A percentile compares a stretch with the other conserved stretches of the same genome.
Conservation (phyloP, 306 rosid species). For the Hylodesmum podocarpum region DNA sequence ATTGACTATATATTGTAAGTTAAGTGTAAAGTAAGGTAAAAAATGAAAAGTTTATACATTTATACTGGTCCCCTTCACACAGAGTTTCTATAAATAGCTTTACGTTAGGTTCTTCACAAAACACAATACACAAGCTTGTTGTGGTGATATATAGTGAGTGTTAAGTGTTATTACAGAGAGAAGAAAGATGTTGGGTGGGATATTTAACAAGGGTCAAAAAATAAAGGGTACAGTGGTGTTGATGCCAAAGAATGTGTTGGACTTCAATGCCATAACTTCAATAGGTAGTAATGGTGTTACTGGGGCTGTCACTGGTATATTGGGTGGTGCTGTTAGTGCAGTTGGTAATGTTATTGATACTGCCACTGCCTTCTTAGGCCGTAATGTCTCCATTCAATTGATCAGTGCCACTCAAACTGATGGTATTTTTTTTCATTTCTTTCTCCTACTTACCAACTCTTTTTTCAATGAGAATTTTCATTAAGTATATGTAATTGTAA, state of each 20-base stretch:
- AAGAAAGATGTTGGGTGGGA: not conserved
- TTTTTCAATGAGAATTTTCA: too few species aligned
- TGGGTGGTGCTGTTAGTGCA: not conserved
- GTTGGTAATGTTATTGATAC: not conserved
- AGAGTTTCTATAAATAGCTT: too few species aligned
- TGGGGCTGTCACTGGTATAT: rapidly evolving
- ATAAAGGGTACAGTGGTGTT: constrained; percentile 45
- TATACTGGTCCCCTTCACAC: too few species aligned
- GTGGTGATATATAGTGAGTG: too few species aligned
- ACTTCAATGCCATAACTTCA: constrained; percentile 19
- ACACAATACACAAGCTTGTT: not conserved
- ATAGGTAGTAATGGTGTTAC: not conserved
- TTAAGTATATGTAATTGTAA: too few species aligned
- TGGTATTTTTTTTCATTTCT: constrained; percentile 12
- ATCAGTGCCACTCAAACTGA: constrained; percentile 35
- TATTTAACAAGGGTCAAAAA: constrained; percentile 6
- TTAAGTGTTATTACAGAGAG: not conserved
- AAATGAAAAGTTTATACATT: too few species aligned
- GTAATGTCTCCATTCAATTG: constrained; percentile 25
- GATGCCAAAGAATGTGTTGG: constrained; percentile 45
- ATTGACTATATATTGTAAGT: too few species aligned
- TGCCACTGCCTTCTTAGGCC: constrained; percentile 23
- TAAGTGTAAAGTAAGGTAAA: too few species aligned
- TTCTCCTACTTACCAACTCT: not conserved
- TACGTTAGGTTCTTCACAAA: too few species aligned